Evolutionary conservation across 2,329 filamentous ascomycete genomes (phyloP).

Genomic region (Sarocladiaceae sp.): DNA sequence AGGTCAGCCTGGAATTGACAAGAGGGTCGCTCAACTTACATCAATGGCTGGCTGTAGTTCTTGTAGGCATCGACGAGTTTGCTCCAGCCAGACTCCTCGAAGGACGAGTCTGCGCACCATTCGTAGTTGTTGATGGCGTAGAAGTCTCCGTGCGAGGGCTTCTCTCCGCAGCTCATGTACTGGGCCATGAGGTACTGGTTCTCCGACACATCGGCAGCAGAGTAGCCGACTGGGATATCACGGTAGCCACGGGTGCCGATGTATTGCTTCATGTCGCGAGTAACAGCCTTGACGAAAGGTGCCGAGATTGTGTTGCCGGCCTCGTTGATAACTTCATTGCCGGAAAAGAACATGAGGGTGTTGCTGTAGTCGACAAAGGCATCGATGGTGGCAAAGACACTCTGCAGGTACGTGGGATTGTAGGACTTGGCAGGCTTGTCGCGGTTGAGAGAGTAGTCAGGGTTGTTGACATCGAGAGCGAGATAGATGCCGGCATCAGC

Average conservation of each 20-base stretch:
- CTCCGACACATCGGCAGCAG: slow-evolving; percentile 70
- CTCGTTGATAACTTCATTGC: slow-evolving; percentile 74
- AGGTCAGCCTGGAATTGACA: neutral
- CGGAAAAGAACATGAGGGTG: slow-evolving; percentile 78
- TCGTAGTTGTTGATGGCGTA: slow-evolving; percentile 88
- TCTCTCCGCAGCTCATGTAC: slow-evolving; percentile 89
- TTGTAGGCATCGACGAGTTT: slow-evolving; percentile 82
- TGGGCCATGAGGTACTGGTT: slow-evolving; percentile 81
- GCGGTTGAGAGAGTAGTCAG: slow-evolving; percentile 81
- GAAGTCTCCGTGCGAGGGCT: slow-evolving; percentile 79
- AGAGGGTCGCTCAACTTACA: slow-evolving; percentile 36
- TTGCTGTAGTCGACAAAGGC: slow-evolving; percentile 77
- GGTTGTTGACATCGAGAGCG: slow-evolving; percentile 85
- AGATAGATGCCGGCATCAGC: slow-evolving; percentile 85
- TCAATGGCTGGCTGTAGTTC: slow-evolving; percentile 81
- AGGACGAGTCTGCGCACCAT: slow-evolving; percentile 65
- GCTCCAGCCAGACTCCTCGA: slow-evolving; percentile 69
- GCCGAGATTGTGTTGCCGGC: slow-evolving; percentile 56
- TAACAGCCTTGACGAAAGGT: slow-evolving; percentile 72
- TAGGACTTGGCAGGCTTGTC: slow-evolving; percentile 69
- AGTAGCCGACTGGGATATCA: slow-evolving; percentile 66
- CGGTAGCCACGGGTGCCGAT: slow-evolving; percentile 56
- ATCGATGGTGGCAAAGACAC: slow-evolving; percentile 82
- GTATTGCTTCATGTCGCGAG: slow-evolving; percentile 69
- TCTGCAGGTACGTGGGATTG: slow-evolving; percentile 77